Evolutionary conservation across 495 filamentous ascomycete genomes (phyloP), one percentile per base, ranked within the genome.

Genomic region (Aspergillus bridgeri): DNA sequence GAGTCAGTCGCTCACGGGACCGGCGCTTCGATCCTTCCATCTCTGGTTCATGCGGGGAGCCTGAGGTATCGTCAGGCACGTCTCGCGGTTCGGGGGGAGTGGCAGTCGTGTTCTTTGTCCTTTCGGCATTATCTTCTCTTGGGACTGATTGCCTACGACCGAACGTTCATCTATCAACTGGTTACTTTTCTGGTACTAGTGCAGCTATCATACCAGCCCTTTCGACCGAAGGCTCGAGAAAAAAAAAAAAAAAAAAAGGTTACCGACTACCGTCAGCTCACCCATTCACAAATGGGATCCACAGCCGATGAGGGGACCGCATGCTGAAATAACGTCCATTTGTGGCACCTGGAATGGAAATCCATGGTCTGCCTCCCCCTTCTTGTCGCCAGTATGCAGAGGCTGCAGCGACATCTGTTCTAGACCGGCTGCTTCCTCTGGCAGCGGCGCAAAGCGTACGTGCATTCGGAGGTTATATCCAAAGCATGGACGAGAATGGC

Each of bases 1-100:
- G 54, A 65, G 60, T 65, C 57, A 62, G 60, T 13, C 3, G 27
- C 18, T 42, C 33, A 38, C 9, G 33, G 33, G 33, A 38, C n/a
- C n/a, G n/a, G n/a, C n/a, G n/a, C n/a, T n/a, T n/a, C n/a, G n/a
- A n/a, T n/a, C n/a, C n/a, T n/a, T n/a, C n/a, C n/a, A n/a, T 38
- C 33, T 38, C 33, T 38, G 33, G 33, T 38, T 38, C 33, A 13
- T 38, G 33, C 33, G 33, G 33, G 33, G 9, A 38, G 33, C 11
- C 33, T 2, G 8, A 15, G 33, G 33, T 11, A 2, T 38, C 33
- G 13, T 15, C 33, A 38, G 33, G 33, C 9, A 38, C 33, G 11
- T 38, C 33, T 38, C 17, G 11, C 8, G 13, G 11, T 13, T 13
- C 33, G 33, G 33, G 33, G 33, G 33, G 33, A 38, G 9, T 38